phyloP scores from a whole-genome alignment of 768 basidiomycete species.

The Collybiopsis confluens region DNA sequence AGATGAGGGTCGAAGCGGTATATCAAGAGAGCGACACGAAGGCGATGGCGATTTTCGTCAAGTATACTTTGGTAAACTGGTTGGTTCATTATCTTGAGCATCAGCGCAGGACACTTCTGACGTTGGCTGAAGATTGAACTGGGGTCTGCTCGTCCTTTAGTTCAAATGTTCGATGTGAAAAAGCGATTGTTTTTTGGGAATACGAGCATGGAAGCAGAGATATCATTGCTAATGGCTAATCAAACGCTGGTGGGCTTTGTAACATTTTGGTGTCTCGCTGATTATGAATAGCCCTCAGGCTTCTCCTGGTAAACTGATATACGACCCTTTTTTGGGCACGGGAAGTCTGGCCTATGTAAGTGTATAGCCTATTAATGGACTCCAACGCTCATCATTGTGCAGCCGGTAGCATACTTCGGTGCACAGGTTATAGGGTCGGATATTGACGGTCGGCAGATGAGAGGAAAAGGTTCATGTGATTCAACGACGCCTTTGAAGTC shows the following conservation, averaged over 20 bases:
- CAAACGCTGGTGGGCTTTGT: constrained; percentile 70
- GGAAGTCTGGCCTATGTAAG: constrained; percentile 87
- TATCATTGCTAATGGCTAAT: constrained; percentile 94
- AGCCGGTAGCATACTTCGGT: constrained; percentile 89
- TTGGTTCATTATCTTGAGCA: constrained; percentile 31
- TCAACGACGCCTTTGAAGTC: no score
- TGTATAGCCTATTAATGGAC: constrained; percentile 3
- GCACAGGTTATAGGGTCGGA: constrained; percentile 87
- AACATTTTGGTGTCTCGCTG: not conserved
- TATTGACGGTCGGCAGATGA: constrained; percentile 96
- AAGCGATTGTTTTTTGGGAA: constrained; percentile 90
- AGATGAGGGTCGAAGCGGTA: constrained; percentile 51
- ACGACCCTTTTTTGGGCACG: constrained; percentile 94
- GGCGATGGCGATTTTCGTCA: constrained; percentile 66
- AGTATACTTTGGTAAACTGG: constrained; percentile 85
- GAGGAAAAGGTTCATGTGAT: constrained; percentile 77
- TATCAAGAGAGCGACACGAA: constrained; percentile 44
- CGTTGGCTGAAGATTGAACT: constrained; percentile 46
- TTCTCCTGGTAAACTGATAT: constrained; percentile 82
- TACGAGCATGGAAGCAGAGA: constrained; percentile 96
- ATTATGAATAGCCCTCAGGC: constrained; percentile 45
- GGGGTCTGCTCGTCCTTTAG: constrained; percentile 64
- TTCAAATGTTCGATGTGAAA: constrained; percentile 80
- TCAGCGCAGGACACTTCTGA: not conserved
- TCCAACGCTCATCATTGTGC: constrained; percentile 2